Evolutionary conservation across 1,139 yeast species (phyloP), one percentile per base, ranked within the genome.

Genomic region (Yamadazyma oceani): DNA sequence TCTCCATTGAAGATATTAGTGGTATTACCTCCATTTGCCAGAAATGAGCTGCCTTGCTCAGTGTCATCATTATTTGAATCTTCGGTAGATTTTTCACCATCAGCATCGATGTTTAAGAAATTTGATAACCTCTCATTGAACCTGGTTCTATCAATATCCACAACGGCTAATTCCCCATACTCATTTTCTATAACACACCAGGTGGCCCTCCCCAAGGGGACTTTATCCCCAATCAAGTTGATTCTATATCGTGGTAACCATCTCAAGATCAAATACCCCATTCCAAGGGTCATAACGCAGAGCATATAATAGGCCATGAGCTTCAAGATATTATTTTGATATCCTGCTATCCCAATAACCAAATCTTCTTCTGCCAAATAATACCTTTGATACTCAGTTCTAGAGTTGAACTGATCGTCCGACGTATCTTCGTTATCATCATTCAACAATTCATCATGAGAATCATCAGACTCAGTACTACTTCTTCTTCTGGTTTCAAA

Each of bases 121-220:
- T 85, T 76, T 1, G 95, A 85, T 32, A 90, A 57, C 13, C 87
- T 72, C 49, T 86, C 79, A 49, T 85, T 80, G 53, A 82, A 86
- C 66, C 85, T 73, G 32, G 65, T 64, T 49, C 82, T 75, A 2
- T 64, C 53, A 13, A 92, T 78, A 5, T 66, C 60, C 4, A 79
- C 74, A 12, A 84, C 75, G 19, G 77, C 72, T 46, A 92, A 70
- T 51, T 88, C 96, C 22, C 97, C 97, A 72, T 80, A 85, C 57
- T 90, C 97, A 50, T 88, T 94, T 55, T 92, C 98, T 31, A 94
- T 73, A 13, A 89, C 96, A 26, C 92, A 85, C 95, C 97, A 88
- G 51, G 88, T 95, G 24, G 97, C 85, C 42, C 73, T 72, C 1
- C 89, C 96, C 44, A 94, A 67, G 0, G 95, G 82, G 6, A 78